phyloP scores from a whole-genome alignment of 805 yeast genomes.

The Zygoascus bituminiphila region DNA sequence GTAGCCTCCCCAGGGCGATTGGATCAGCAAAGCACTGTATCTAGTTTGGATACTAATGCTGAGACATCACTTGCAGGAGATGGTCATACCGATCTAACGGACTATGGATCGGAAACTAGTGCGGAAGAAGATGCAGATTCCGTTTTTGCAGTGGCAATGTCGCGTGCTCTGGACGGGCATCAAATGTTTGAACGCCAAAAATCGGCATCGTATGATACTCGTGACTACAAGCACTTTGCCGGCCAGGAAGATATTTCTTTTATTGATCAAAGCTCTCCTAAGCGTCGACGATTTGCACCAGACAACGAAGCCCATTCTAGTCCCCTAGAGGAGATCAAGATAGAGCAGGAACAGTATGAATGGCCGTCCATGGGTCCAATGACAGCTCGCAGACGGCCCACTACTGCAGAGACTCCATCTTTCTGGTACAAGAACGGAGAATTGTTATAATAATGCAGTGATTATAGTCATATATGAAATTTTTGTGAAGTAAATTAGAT shows the following conservation, averaged over 20 bases:
- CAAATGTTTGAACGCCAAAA: not conserved
- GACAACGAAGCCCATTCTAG: too few species aligned
- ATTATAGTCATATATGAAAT: too few species aligned
- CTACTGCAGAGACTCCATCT: not conserved
- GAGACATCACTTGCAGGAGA: not conserved
- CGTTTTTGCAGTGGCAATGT: not conserved
- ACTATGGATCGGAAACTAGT: not conserved
- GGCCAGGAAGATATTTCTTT: not conserved
- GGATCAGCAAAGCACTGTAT: too few species aligned
- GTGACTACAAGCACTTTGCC: not conserved
- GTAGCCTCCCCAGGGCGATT: too few species aligned
- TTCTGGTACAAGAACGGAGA: not conserved
- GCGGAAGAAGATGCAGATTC: not conserved
- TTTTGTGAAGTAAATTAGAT: too few species aligned
- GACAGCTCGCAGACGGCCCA: not conserved
- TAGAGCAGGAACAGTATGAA: not conserved
- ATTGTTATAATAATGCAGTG: too few species aligned
- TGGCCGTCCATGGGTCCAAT: not conserved
- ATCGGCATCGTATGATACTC: not conserved
- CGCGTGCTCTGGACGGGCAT: not conserved
- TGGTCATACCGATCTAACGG: not conserved
- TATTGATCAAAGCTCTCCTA: not conserved
- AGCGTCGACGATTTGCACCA: not conserved
- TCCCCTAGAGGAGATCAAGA: too few species aligned
- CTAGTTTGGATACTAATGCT: not conserved